Evolutionary conservation across 73 alveolate species (phyloP), one percentile per base, ranked within the genome.

Genomic region (Tetrahymena thermophila): DNA sequence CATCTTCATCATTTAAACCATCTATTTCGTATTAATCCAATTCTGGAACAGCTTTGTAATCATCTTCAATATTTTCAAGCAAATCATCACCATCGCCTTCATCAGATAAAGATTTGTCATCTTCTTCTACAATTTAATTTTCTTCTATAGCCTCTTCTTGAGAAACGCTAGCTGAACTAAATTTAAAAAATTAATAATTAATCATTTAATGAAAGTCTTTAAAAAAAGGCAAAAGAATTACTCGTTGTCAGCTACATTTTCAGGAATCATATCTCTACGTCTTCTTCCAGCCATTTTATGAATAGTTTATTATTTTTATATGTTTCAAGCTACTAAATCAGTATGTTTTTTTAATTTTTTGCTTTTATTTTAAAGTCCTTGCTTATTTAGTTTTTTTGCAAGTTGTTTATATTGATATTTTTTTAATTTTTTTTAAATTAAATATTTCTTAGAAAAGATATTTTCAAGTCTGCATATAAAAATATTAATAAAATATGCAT

Each of bases 21-120:
- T 97, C 99, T 35, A 94, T 94, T 85, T 99, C 99, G 95, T 98
- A 99, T 85, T 97, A 93, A 95, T 99, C 99, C 71, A 98, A 97
- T 94, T 97, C 98, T 35, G 98, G 98, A 35, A 97, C 98, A n/a
- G 97, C 95, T 84, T 97, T 96, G 96, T 99, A 99, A 95, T 98
- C 99, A 15, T 97, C 98, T 35, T 97, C 99, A 56, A 95, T 97
- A 34, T 93, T 98, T 31, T 97, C 99, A 38, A 96, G 94, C 31
- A 93, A 95, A 56, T 96, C 97, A 43, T 94, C 98, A 10, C 97
- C 97, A 4, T 96, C 97, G 2, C 94, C 97, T 43, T 96, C 98
- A 2, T 94, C 98, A 17, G 96, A 28, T n/a, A 44, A 95, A 38
- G 56, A 38, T 31, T n/a, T 58, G 28, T 85, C 58, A 42, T 93